Conservation (phyloP, 2,329 filamentous ascomycete species). For the Cryoendolithus antarcticus region DNA sequence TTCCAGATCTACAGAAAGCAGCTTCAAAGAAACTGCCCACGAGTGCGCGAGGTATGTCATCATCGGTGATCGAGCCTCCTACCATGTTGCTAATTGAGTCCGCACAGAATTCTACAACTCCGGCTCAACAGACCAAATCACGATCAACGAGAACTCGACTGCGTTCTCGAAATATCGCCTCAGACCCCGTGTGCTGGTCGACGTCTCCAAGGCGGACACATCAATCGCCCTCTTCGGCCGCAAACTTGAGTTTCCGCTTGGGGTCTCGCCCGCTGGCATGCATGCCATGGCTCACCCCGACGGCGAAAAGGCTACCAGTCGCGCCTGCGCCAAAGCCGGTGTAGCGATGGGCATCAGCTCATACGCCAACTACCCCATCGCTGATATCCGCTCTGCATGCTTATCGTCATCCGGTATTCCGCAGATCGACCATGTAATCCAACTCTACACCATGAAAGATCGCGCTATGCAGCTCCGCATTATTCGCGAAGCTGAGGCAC, state of each 20-base stretch:
- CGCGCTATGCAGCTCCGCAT: constrained; percentile 33
- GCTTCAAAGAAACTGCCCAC: constrained; percentile 11
- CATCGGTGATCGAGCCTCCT: no score
- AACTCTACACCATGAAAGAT: constrained; percentile 42
- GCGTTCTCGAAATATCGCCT: constrained; percentile 36
- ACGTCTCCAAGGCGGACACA: constrained; percentile 26
- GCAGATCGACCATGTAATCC: constrained; percentile 38
- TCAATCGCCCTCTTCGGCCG: constrained; percentile 33
- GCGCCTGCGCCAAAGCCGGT: constrained; percentile 32
- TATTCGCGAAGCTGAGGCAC: constrained; percentile 17
- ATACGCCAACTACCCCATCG: constrained; percentile 34
- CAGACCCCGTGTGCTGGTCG: constrained; percentile 23
- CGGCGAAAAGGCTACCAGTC: constrained; percentile 37
- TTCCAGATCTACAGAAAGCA: constrained; percentile 12
- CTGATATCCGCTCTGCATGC: constrained; percentile 32
- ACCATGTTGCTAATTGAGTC: no score
- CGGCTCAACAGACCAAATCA: constrained; percentile 43
- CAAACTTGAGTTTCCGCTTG: constrained; percentile 35
- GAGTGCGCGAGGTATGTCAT: constrained; percentile 2
- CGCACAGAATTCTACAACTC: constrained; percentile 44
- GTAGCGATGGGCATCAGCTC: constrained; percentile 38
- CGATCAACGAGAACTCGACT: constrained; percentile 40
- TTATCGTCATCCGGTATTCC: constrained; percentile 19
- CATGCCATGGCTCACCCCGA: constrained; percentile 40
- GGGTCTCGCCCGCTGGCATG: constrained; percentile 39